Evolutionary conservation across 2,329 filamentous ascomycete species (phyloP).

Genomic region (Thelonectria blattea): DNA sequence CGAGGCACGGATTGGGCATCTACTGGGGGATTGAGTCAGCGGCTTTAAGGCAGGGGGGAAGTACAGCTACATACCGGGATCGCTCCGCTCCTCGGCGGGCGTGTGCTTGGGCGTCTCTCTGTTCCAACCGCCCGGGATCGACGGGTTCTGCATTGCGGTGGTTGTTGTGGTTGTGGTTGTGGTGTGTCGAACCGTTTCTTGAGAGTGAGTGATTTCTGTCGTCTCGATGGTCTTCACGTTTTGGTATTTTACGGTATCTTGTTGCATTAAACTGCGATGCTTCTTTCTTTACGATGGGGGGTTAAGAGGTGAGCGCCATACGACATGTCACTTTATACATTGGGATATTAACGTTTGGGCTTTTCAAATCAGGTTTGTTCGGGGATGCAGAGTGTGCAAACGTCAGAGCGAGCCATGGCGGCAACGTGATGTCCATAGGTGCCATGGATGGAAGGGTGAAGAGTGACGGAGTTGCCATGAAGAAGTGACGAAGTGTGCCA

Average conservation of each 20-base stretch:
- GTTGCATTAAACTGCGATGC: not conserved
- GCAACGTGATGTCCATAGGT: conserved; percentile 22
- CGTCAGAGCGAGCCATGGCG: conserved; percentile 34
- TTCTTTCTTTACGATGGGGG: not conserved
- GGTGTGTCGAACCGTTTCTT: not conserved
- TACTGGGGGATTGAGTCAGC: conserved; percentile 23
- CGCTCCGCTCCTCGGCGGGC: conserved; percentile 35
- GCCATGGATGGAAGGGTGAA: no score
- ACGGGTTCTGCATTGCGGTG: conserved; percentile 37
- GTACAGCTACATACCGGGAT: conserved; percentile 40
- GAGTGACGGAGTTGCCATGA: no score
- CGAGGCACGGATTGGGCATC: conserved; percentile 42
- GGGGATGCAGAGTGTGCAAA: conserved; percentile 19
- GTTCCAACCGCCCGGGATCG: conserved; percentile 39
- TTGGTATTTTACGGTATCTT: not conserved
- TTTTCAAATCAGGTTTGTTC: conserved; percentile 37
- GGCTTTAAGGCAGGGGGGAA: not conserved
- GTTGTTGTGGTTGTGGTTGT: conserved; percentile 23
- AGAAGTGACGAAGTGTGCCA: no score
- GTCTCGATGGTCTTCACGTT: not conserved
- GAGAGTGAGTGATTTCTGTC: not conserved
- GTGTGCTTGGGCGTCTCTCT: conserved; percentile 41
- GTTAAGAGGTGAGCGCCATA: not conserved
- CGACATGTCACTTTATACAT: conserved; percentile 1
- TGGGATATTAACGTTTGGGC: not conserved